A percentile compares a stretch with the other conserved stretches of the same genome.
Conservation (phyloP, 1,284 basidiomycete genomes). For the Phylloboletellus chloephorus region DNA sequence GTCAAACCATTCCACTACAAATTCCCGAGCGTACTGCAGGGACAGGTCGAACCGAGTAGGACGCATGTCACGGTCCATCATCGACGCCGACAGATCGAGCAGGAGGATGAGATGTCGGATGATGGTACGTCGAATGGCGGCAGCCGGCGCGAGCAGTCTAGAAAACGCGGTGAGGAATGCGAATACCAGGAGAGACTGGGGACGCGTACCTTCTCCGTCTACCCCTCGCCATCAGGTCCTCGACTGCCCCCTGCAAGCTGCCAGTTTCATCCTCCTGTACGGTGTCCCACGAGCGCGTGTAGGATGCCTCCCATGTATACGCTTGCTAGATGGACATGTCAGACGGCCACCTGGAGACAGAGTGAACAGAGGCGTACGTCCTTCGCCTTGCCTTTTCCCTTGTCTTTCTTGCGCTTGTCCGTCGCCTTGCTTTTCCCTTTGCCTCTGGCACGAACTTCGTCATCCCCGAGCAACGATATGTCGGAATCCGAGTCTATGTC, state of each 20-base stretch:
- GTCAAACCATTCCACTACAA: conserved; percentile 97
- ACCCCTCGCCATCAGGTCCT: conserved; percentile 81
- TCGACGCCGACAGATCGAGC: conserved; percentile 85
- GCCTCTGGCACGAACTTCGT: conserved; percentile 33
- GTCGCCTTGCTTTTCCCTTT: conserved; percentile 42
- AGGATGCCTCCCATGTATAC: conserved; percentile 95
- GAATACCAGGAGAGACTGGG: not conserved
- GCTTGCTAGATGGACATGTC: conserved; percentile 46
- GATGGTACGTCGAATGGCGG: conserved; percentile 90
- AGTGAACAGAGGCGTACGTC: conserved; percentile 36
- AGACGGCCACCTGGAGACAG: not conserved
- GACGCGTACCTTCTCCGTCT: conserved; percentile 70
- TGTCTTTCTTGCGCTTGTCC: conserved; percentile 39
- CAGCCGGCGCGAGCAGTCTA: conserved; percentile 74
- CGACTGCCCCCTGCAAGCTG: conserved; percentile 85
- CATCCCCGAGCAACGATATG: conserved; percentile 34
- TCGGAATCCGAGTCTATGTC: conserved; percentile 40
- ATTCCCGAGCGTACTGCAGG: conserved; percentile 85
- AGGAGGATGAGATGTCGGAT: conserved; percentile 92
- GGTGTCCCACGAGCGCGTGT: conserved; percentile 93
- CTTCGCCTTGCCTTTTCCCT: conserved; percentile 45
- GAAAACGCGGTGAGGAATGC: conserved; percentile 8
- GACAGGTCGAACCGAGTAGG: conserved; percentile 89
- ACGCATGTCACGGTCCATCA: conserved; percentile 94
- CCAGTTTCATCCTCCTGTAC: conserved; percentile 95